Percentiles rank a stretch among this genome's conserved stretches.
Evolutionary conservation across 257 asterid genomes (phyloP).

Genomic region (Orobanche coerulescens): DNA sequence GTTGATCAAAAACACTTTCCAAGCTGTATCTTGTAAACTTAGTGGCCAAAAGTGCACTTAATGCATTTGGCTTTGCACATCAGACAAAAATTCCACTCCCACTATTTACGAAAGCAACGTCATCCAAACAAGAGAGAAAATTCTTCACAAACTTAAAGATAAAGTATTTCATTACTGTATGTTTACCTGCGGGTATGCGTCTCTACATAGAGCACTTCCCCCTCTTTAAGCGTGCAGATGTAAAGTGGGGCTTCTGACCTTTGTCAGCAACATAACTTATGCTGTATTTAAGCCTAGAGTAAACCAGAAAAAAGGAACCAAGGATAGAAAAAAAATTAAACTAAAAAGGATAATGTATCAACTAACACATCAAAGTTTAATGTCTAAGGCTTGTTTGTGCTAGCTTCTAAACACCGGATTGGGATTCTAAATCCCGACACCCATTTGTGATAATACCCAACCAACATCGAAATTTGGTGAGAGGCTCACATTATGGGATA

Average conservation of each 20-base stretch:
- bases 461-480: too few species aligned
- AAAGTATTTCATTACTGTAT: neutral
- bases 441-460: neutral
- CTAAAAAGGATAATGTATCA: slow-evolving; percentile 1
- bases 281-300: slow-evolving; percentile 83
- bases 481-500: too few species aligned
- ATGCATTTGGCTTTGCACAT: neutral
- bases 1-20: too few species aligned
- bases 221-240: slow-evolving; percentile 90
- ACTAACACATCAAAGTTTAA: neutral
- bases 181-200: slow-evolving; percentile 72
- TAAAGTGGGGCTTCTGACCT: slow-evolving; percentile 70
- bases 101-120: neutral
- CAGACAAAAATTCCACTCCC: neutral
- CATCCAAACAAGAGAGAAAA: neutral
- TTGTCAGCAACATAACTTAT: slow-evolving; percentile 93
- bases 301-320: slow-evolving; percentile 19
- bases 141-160: neutral
- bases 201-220: slow-evolving; percentile 90
- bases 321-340: neutral
- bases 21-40: too few species aligned
- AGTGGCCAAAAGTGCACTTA: neutral
- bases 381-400: neutral
- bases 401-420: too few species aligned
- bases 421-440: slow-evolving; percentile 2